Evolutionary conservation across 225 moss, liverwort and hornwort species (phyloP).

Genomic region (Marchantia paleacea): DNA sequence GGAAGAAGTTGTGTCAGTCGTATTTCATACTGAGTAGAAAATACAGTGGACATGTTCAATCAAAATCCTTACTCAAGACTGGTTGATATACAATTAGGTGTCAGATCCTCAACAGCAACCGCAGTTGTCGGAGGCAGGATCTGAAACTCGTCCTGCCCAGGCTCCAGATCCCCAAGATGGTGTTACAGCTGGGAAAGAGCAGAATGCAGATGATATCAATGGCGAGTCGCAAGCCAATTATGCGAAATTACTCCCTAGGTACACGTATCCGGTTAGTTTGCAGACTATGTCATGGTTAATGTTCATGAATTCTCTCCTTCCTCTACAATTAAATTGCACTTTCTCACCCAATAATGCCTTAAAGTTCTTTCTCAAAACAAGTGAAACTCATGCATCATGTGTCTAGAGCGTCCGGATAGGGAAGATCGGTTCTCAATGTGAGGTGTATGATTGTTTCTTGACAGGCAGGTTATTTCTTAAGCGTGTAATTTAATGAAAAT

Average conservation of each 20-base stretch:
- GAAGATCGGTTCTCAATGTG: too few relatives aligned
- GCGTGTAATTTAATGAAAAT: too few relatives aligned
- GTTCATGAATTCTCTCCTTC: neutral
- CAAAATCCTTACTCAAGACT: neutral
- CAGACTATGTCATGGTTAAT: neutral
- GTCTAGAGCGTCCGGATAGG: too few relatives aligned
- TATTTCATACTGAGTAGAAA: too few relatives aligned
- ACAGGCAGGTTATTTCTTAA: too few relatives aligned
- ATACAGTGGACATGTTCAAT: neutral
- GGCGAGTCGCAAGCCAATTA: constrained; percentile 18
- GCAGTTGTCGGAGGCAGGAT: neutral
- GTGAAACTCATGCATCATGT: too few relatives aligned
- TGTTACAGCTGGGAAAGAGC: neutral
- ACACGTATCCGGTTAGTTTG: constrained; percentile 13
- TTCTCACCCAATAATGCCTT: too few relatives aligned
- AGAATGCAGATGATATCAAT: neutral
- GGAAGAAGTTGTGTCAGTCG: too few relatives aligned
- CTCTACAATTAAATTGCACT: too few relatives aligned
- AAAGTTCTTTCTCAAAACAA: too few relatives aligned
- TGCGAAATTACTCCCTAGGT: constrained; percentile 42
- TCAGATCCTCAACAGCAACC: neutral
- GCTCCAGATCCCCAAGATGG: neutral
- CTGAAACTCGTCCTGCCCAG: neutral
- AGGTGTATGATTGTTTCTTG: too few relatives aligned
- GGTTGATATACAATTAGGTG: neutral